phyloP scores from a whole-genome alignment of 441 rosid genomes.

The Bruguiera hainesii region DNA sequence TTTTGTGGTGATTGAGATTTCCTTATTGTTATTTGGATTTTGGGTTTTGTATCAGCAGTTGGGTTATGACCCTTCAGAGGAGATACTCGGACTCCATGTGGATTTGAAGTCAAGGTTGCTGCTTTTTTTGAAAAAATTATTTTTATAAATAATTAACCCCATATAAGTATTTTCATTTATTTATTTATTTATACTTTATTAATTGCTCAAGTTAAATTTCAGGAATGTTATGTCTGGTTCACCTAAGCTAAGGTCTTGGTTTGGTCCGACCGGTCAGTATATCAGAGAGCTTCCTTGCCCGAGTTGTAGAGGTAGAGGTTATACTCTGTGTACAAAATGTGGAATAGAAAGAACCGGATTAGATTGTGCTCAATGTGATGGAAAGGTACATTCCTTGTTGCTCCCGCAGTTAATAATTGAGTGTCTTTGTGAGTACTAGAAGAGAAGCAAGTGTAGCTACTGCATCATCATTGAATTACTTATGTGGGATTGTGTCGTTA shows the following conservation, averaged over 20 bases:
- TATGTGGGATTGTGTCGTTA: too few species aligned
- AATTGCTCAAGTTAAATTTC: slow-evolving; percentile 21
- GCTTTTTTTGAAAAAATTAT: background rate
- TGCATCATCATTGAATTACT: too few species aligned
- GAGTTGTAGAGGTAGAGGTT: slow-evolving; percentile 90
- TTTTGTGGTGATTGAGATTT: slow-evolving; percentile 3
- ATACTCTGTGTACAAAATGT: slow-evolving; percentile 78
- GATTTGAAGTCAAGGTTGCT: slow-evolving; percentile 56
- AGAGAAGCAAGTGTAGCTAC: too few species aligned
- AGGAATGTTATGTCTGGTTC: slow-evolving; percentile 45
- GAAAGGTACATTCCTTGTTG: slow-evolving; percentile 51
- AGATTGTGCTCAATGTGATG: slow-evolving; percentile 72
- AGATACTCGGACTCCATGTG: slow-evolving; percentile 56
- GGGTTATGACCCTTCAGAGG: slow-evolving; percentile 86
- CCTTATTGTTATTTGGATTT: background rate
- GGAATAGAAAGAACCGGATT: slow-evolving; percentile 69
- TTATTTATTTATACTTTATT: background rate
- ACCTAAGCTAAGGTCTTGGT: slow-evolving; percentile 76
- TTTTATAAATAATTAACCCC: too few species aligned
- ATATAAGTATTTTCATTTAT: background rate
- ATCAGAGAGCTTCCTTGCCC: slow-evolving; percentile 94
- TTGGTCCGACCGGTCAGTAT: slow-evolving; percentile 92
- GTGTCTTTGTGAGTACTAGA: too few species aligned
- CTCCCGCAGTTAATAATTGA: too few species aligned
- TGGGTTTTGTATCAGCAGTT: slow-evolving; percentile 31